Evolutionary conservation across 176 grass and related monocot species (phyloP).

Genomic region (Carex pumila): DNA sequence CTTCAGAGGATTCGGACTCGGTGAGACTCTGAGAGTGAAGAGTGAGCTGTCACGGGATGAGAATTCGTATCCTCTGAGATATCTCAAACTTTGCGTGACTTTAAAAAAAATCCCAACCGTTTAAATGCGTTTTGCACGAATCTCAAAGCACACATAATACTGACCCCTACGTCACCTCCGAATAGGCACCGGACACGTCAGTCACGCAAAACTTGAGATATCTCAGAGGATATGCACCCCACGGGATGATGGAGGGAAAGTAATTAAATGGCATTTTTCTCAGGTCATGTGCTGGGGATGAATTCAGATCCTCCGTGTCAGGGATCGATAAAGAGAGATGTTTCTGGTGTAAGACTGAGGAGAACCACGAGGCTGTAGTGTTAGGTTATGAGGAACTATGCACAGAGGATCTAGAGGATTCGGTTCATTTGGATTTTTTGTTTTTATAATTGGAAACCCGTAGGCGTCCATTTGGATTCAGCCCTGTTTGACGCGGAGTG

Average conservation of each 20-base stretch:
- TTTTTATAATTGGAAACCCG: no score
- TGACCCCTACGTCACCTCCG: no score
- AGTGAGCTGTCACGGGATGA: slow-evolving; percentile 20
- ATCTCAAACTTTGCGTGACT: no score
- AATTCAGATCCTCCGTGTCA: neutral
- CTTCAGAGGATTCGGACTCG: no score
- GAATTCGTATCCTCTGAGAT: no score
- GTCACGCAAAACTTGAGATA: no score
- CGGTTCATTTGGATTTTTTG: neutral
- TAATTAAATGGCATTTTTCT: neutral
- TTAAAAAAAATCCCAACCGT: no score
- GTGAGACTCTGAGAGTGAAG: neutral
- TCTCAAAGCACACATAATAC: no score
- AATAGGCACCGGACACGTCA: no score
- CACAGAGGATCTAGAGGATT: neutral
- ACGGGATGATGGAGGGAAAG: neutral
- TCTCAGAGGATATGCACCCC: no score
- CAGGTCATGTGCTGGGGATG: neutral
- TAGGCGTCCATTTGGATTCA: neutral
- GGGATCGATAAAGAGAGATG: neutral
- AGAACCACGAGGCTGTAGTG: neutral
- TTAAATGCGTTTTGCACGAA: no score
- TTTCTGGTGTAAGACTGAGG: no score
- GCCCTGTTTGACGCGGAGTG: neutral
- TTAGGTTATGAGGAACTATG: neutral